phyloP scores from a whole-genome alignment of 495 filamentous ascomycete species.

The Podospora conica region DNA sequence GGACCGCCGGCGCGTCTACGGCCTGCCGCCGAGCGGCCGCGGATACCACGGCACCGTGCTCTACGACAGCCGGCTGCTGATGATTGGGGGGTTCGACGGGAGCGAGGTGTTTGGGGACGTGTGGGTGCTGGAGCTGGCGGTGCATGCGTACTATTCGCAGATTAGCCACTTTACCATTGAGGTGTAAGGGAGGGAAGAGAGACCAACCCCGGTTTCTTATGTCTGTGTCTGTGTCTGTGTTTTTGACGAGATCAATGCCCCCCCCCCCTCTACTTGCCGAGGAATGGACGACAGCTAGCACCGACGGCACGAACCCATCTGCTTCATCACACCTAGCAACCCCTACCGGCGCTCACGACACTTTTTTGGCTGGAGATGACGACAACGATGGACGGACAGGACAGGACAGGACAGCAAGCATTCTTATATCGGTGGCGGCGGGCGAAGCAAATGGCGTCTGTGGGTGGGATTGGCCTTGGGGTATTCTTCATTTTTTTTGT shows the following conservation, averaged over 20 bases:
- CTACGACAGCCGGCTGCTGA: constrained; percentile 52
- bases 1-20: constrained; percentile 57
- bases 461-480: neutral
- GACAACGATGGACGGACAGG: neutral
- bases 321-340: neutral
- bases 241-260: neutral
- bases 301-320: neutral
- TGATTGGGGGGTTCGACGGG: constrained; percentile 61
- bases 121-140: constrained; percentile 56
- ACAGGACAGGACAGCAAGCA: neutral
- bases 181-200: constrained; percentile 34
- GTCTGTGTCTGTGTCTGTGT: neutral
- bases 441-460: neutral
- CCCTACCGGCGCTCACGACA: neutral
- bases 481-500: neutral
- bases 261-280: neutral
- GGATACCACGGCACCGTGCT: constrained; percentile 60
- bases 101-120: constrained; percentile 57
- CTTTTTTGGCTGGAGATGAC: neutral
- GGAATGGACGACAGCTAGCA: neutral
- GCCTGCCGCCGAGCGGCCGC: constrained; percentile 52
- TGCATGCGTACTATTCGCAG: constrained; percentile 62
- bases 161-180: constrained; percentile 63
- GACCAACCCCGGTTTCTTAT: neutral
- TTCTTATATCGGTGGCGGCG: neutral